phyloP scores from a whole-genome alignment of 176 grass and related monocot species.

The Hsuehochloa calcarea region DNA sequence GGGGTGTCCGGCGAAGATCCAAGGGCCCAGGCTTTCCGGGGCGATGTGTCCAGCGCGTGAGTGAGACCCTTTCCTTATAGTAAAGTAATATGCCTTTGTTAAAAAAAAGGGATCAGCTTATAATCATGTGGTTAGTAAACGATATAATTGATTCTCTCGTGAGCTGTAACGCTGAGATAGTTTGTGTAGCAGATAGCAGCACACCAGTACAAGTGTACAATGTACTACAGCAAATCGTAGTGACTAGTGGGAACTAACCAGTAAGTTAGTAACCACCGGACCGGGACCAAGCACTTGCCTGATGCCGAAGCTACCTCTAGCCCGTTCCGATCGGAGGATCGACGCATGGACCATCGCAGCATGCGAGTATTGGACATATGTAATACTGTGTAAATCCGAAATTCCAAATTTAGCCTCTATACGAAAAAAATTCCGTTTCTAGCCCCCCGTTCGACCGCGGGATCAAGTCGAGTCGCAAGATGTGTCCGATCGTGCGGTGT shows the following conservation, averaged over 20 bases:
- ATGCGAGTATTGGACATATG: too few relatives aligned
- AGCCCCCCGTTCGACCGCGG: too few relatives aligned
- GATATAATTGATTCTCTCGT: not conserved
- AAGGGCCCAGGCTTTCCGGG: too few relatives aligned
- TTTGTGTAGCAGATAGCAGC: not conserved
- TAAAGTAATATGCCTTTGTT: too few relatives aligned
- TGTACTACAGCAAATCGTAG: not conserved
- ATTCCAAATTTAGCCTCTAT: too few relatives aligned
- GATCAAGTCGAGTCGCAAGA: too few relatives aligned
- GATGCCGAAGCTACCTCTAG: not conserved
- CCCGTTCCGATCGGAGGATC: not conserved
- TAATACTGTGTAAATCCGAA: too few relatives aligned
- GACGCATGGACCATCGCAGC: not conserved
- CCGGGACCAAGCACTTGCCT: constrained; percentile 12
- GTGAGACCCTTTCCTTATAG: too few relatives aligned
- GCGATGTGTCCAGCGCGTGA: too few relatives aligned
- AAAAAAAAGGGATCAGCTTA: not conserved
- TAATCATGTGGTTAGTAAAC: not conserved
- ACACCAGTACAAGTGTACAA: not conserved
- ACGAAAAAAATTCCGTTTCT: too few relatives aligned
- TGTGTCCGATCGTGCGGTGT: too few relatives aligned
- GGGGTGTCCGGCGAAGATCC: too few relatives aligned
- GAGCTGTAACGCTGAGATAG: not conserved
- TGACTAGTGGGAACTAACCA: not conserved
- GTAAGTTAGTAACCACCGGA: not conserved